Percentiles rank a stretch among this genome's conserved stretches.
Evolutionary conservation across 257 asterid species (phyloP).

Genomic region (Petrea volubilis): DNA sequence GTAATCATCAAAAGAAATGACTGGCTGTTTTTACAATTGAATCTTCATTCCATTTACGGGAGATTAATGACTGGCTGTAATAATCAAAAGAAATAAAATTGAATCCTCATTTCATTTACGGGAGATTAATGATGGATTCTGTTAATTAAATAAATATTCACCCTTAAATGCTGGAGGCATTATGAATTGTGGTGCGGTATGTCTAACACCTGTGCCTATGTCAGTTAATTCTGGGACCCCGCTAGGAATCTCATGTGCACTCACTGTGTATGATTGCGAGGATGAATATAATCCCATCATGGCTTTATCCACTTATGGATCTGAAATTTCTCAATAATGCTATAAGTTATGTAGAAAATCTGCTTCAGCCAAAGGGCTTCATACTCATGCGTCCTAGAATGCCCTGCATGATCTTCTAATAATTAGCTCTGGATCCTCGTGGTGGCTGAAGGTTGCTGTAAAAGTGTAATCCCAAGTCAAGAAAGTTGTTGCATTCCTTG

Average conservation of each 20-base stretch:
- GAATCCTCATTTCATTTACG: not conserved
- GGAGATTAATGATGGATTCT: not conserved
- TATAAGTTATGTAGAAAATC: not conserved
- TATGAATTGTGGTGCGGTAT: not conserved
- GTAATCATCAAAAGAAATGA: not conserved
- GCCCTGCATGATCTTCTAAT: not conserved
- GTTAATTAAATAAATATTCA: not conserved
- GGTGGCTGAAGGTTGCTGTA: not conserved
- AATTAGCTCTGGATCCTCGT: not conserved
- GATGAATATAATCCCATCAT: not conserved
- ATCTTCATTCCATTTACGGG: not conserved
- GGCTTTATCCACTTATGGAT: conserved; percentile 2
- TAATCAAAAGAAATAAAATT: not conserved
- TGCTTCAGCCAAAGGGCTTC: not conserved
- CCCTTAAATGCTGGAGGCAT: not conserved
- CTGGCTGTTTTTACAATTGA: not conserved
- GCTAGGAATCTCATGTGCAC: conserved; percentile 6
- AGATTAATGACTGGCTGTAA: not conserved
- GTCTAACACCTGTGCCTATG: conserved; percentile 2
- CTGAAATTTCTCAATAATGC: not conserved
- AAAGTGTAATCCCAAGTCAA: not conserved
- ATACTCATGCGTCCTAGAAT: conserved; percentile 1
- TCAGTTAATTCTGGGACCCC: not conserved
- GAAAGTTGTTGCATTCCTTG: not conserved
- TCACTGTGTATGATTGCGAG: not conserved